phyloP scores from a whole-genome alignment of 768 basidiomycete genomes.

The Hebeloma cylindrosporum region DNA sequence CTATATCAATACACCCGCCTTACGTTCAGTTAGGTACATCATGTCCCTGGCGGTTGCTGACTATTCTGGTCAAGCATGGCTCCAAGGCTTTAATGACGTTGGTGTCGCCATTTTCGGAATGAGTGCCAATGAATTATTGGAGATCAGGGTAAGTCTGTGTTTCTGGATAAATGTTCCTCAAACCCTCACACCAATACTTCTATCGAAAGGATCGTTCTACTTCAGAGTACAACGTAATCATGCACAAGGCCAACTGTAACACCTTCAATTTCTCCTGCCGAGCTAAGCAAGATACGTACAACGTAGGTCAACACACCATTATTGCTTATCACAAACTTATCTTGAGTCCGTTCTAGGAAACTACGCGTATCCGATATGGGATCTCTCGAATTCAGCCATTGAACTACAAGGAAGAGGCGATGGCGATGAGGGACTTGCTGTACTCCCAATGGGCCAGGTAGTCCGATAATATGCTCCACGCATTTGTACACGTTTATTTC shows the following conservation, averaged over 20 bases:
- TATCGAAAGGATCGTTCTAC: conserved; percentile 15
- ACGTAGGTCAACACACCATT: conserved; percentile 47
- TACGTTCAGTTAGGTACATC: conserved; percentile 74
- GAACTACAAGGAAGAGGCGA: conserved; percentile 70
- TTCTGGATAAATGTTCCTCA: neutral
- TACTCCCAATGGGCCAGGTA: conserved; percentile 57
- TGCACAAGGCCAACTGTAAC: conserved; percentile 66
- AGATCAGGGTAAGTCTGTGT: conserved; percentile 56
- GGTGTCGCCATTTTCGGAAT: conserved; percentile 76
- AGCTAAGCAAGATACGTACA: conserved; percentile 85
- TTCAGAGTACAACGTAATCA: conserved; percentile 49
- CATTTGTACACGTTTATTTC: conserved; percentile 5
- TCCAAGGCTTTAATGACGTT: conserved; percentile 94
- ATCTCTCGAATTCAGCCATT: conserved; percentile 65
- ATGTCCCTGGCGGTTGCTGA: conserved; percentile 88
- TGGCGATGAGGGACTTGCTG: conserved; percentile 57
- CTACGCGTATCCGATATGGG: conserved; percentile 78
- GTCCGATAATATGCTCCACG: conserved; percentile 4
- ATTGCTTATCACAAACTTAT: neutral
- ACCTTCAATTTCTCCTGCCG: conserved; percentile 82
- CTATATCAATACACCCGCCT: conserved; percentile 1
- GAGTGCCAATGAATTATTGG: conserved; percentile 74
- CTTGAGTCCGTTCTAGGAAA: conserved; percentile 51
- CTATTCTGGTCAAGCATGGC: conserved; percentile 85
- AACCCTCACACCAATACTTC: neutral